Evolutionary conservation across 768 basidiomycete species (phyloP).

Genomic region (Cyclocybe aegerita): DNA sequence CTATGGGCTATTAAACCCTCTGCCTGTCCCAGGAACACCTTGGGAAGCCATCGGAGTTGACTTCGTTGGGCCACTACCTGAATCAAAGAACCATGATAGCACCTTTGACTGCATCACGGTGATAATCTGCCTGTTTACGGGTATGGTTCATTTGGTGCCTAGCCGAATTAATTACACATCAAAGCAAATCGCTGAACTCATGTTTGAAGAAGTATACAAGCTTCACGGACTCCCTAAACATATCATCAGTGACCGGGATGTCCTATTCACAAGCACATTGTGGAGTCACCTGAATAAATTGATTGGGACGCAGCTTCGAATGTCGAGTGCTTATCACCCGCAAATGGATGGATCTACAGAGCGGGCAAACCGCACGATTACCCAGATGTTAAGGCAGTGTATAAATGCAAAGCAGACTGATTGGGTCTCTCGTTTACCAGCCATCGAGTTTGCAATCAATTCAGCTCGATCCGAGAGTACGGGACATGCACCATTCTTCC

Average conservation of each 20-base stretch:
- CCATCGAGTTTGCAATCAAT: conserved; percentile 16
- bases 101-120: conserved; percentile 27
- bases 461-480: conserved; percentile 12
- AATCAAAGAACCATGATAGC: conserved; percentile 17
- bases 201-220: conserved; percentile 34
- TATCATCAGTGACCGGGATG: conserved; percentile 41
- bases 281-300: conserved; percentile 34
- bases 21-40: conserved; percentile 22
- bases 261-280: conserved; percentile 41
- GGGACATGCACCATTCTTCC: conserved; percentile 17
- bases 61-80: conserved; percentile 17
- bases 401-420: conserved; percentile 28
- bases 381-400: conserved; percentile 26
- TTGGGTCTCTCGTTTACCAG: conserved; percentile 26
- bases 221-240: conserved; percentile 35
- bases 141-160: conserved; percentile 26
- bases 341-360: conserved; percentile 41
- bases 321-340: conserved; percentile 43
- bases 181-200: conserved; percentile 30
- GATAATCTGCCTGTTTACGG: conserved; percentile 24
- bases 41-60: conserved; percentile 23
- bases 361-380: conserved; percentile 29
- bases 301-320: conserved; percentile 12
- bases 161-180: conserved; percentile 28
- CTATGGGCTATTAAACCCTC: conserved; percentile 23